Evolutionary conservation across 768 basidiomycete genomes (phyloP).

Genomic region (Amanita inopinata): DNA sequence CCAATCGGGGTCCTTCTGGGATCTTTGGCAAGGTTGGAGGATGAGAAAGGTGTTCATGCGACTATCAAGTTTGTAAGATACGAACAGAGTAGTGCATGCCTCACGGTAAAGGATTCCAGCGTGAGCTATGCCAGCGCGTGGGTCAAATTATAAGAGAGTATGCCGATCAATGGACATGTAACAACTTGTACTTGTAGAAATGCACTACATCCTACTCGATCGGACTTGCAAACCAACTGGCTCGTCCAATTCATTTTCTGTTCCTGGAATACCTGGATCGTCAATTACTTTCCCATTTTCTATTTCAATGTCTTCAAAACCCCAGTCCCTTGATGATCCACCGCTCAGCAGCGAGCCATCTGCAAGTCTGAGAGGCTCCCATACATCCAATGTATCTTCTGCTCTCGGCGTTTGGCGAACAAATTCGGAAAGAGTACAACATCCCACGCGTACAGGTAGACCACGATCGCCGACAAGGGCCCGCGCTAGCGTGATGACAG

Average conservation of each 20-base stretch:
- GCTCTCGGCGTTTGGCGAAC: constrained; percentile 21
- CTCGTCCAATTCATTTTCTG: constrained; percentile 48
- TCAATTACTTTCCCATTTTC: constrained; percentile 58
- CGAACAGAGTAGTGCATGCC: constrained; percentile 81
- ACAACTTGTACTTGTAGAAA: constrained; percentile 1
- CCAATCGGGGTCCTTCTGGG: constrained; percentile 91
- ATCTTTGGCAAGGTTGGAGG: constrained; percentile 53
- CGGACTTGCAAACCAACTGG: constrained; percentile 43
- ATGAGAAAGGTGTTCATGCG: constrained; percentile 22
- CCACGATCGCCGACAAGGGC: constrained; percentile 44
- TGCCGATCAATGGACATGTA: constrained; percentile 5
- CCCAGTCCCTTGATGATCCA: constrained; percentile 65
- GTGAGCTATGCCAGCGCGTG: constrained; percentile 96
- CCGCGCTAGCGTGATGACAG: constrained; percentile 55
- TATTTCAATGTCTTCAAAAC: constrained; percentile 63
- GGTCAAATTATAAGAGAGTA: constrained; percentile 41
- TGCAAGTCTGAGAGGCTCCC: constrained; percentile 39
- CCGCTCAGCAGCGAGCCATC: constrained; percentile 51
- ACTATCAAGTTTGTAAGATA: constrained; percentile 81
- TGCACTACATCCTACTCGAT: constrained; percentile 26
- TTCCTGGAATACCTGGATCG: constrained; percentile 60
- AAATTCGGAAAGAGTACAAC: constrained; percentile 61
- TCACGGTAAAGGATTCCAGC: constrained; percentile 66
- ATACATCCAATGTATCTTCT: constrained; percentile 26
- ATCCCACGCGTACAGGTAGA: constrained; percentile 56